These are phyloP conservation scores for Vanrija humicola DNA, from an alignment of 1,284 basidiomycete species.

Conservation along the genomic window DNA sequence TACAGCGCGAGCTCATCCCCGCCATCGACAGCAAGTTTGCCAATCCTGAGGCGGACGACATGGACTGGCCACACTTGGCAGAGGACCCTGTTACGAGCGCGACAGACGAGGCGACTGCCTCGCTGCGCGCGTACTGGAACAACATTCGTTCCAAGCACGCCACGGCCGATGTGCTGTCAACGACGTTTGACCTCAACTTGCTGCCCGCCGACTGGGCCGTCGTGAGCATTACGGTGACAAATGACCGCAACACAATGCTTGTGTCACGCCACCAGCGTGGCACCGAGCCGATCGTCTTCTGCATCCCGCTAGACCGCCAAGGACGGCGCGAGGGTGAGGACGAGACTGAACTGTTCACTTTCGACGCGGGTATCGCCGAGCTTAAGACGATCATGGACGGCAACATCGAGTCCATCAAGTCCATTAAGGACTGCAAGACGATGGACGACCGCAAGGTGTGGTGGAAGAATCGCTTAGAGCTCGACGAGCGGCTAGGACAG, in stretches of 20 bases:
- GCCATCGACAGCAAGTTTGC: conserved; percentile 54
- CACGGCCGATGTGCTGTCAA: conserved; percentile 46
- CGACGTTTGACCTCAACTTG: conserved; percentile 25
- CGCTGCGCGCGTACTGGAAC: conserved; percentile 28
- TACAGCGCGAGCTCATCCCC: conserved; percentile 63
- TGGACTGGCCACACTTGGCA: conserved; percentile 62
- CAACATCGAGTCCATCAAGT: conserved; percentile 52
- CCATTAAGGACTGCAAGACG: conserved; percentile 45
- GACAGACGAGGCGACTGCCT: neutral
- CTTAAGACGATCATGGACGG: conserved; percentile 72
- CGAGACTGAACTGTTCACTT: conserved; percentile 67
- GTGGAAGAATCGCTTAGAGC: conserved; percentile 74
- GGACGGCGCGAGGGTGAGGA: conserved; percentile 73
- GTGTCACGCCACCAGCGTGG: conserved; percentile 70
- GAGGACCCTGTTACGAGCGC: neutral
- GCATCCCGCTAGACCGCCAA: conserved; percentile 73
- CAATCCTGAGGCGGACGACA: conserved; percentile 52
- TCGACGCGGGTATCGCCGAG: conserved; percentile 69
- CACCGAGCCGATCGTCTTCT: conserved; percentile 70
- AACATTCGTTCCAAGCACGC: conserved; percentile 57
- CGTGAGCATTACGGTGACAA: conserved; percentile 74
- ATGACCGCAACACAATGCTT: conserved; percentile 78
- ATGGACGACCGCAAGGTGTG: conserved; percentile 52
- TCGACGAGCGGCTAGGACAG: conserved; percentile 72
- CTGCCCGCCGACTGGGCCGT: conserved; percentile 81